Percentiles rank a stretch among this genome's conserved stretches.
phyloP scores from a whole-genome alignment of 306 rosid genomes.

The Gynostemma pentaphyllum region DNA sequence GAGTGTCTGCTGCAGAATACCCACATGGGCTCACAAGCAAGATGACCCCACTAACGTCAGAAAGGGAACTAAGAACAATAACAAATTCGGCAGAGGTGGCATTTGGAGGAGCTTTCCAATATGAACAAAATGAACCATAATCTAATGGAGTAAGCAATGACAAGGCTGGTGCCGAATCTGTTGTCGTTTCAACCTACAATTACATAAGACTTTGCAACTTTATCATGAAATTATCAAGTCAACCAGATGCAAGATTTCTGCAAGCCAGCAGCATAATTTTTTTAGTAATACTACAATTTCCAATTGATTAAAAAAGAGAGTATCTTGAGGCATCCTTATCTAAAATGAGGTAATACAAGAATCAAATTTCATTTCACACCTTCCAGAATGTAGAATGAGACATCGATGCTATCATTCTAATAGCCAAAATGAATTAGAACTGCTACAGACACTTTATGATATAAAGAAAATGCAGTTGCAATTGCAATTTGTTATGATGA shows the following conservation, averaged over 20 bases:
- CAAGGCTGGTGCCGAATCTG: slow-evolving; percentile 72
- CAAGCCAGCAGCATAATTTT: not conserved
- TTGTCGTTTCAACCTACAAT: slow-evolving; percentile 74
- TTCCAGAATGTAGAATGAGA: not conserved
- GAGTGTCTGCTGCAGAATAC: slow-evolving; percentile 77
- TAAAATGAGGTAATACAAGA: not conserved
- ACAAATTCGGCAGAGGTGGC: slow-evolving; percentile 57
- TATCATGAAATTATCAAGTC: not conserved
- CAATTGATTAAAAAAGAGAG: not conserved
- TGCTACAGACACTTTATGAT: too few species aligned
- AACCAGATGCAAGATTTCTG: not conserved
- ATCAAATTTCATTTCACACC: not conserved
- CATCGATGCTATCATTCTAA: too few species aligned
- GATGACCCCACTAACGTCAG: slow-evolving; percentile 86
- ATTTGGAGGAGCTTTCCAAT: slow-evolving; percentile 91
- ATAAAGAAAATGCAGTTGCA: not conserved
- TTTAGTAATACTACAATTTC: not conserved
- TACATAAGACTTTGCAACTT: slow-evolving; percentile 12
- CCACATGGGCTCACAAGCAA: slow-evolving; percentile 88
- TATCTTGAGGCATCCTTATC: not conserved
- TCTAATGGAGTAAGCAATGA: slow-evolving; percentile 77
- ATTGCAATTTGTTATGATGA: not conserved
- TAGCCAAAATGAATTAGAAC: not conserved
- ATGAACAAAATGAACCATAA: slow-evolving; percentile 46
- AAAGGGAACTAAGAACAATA: slow-evolving; percentile 62